Evolutionary conservation across 1,139 yeast species (phyloP), one percentile per base, ranked within the genome.

Genomic region (Diutina scorzettiae): DNA sequence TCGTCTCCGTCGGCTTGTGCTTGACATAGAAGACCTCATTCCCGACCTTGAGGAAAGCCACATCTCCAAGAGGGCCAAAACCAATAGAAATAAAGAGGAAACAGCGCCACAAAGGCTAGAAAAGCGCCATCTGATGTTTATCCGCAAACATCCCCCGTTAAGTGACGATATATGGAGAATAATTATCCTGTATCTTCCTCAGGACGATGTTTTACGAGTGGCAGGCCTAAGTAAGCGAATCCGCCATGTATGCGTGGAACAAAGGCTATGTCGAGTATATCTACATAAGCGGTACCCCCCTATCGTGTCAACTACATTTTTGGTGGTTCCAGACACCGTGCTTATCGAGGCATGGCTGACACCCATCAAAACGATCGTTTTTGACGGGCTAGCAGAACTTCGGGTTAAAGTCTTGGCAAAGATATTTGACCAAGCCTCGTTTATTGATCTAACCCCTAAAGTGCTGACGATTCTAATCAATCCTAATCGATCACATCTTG

Each of bases 281-380:
- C 23, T 33, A 6, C 37, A 33, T 20, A 33, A 33, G 14, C 25
- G 37, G 25, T 33, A 20, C 18, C 27, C 37, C 4, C 37, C 37
- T 11, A 12, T 33, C n/a, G n/a, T n/a, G 12, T 19, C 20, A 19
- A 12, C 17, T 4, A 18, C 11, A 6, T 33, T 33, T 21, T 19
- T 33, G 8, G 12, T 33, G 7, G 37, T 33, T 17, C 37, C 37
- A 4, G 37, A 33, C 17, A n/a, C 14, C n/a, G 17, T 33, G 3
- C 7, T 20, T 8, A 20, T 33, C 25, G 37, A 33, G 20, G 11
- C 11, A 19, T 33, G 37, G 37, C 24, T n/a, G 18, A 20, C n/a
- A n/a, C 25, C 24, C 1, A 5, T 33, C 17, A 33, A 18, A 7
- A 20, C 25, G 17, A 19, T 33, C 3, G 24, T 33, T 6, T 33